Base-by-base conservation (phyloP, 2,329 filamentous ascomycete species). In the Sordariomycetes sp. region DNA sequence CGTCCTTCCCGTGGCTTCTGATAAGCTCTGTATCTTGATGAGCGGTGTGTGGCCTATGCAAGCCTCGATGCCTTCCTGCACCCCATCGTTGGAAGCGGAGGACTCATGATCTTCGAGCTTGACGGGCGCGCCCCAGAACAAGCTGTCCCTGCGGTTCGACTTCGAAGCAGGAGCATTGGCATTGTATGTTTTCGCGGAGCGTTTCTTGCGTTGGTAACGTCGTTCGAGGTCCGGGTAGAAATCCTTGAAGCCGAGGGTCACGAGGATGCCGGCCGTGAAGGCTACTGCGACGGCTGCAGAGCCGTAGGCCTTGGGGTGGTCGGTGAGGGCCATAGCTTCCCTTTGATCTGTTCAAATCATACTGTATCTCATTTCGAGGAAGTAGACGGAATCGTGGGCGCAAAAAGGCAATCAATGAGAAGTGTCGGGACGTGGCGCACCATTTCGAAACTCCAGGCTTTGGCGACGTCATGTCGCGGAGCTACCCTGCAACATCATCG, bases 31-130 rank as follows among this genome's bases (percentile, higher is more conserved):
- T 53, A 98, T 87, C 42, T 77, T 76, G 47, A 98, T 75, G 18
- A 98, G 70, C 2, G 88, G 90, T 11, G 92, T 98, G 58, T 94
- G 84, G 37, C 92, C 92, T 52, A 98, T 96, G 52, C 83, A 86
- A 30, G 81, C 85, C 57, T 94, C 87, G 39, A 98, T 84, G 14
- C 92, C 92, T 36, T 85, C 74, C n/a, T n/a, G n/a, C n/a, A n/a
- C n/a, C n/a, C n/a, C n/a, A n/a, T n/a, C n/a, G n/a, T n/a, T n/a
- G 11, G 77, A 75, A 36, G 90, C 34, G 32, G 19, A 47, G 35
- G 59, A 50, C 40, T 77, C 71, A 40, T 65, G 68, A 47, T 79
- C 73, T 47, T 78, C 66, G 14, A 79, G 66, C 27, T 63, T 55
- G 6, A 79, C 61, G 3, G 70, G 68, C 4, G 53, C 38, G 12